Conservation (phyloP, 768 basidiomycete genomes). For the Lentinula edodes region DNA sequence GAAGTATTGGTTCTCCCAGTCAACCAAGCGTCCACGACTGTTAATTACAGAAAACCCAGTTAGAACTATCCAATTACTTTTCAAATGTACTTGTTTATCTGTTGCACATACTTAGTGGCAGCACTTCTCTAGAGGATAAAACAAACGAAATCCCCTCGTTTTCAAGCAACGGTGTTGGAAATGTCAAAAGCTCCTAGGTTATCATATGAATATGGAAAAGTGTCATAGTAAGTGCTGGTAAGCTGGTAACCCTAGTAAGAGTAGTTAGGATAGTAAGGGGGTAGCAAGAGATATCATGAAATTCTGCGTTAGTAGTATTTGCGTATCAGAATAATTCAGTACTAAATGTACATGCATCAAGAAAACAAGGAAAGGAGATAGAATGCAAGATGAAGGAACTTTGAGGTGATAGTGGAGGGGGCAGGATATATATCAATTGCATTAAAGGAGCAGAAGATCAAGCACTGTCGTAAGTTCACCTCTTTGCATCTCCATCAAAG, state of each 20-base stretch:
- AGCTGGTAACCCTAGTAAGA: background rate
- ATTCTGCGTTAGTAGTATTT: too few species aligned
- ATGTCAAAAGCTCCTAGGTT: too few species aligned
- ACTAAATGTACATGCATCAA: background rate
- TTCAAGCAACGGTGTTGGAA: too few species aligned
- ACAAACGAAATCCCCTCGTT: too few species aligned
- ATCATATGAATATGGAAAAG: too few species aligned
- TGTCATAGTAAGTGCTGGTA: too few species aligned
- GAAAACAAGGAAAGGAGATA: background rate
- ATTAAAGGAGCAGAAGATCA: background rate
- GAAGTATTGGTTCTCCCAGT: conserved; percentile 74
- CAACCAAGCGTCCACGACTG: conserved; percentile 68
- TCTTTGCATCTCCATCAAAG: conserved; percentile 56
- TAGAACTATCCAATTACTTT: background rate
- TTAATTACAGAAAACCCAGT: conserved; percentile 48
- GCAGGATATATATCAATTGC: background rate
- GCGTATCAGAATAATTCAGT: background rate
- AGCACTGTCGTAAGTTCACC: background rate
- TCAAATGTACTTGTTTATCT: background rate
- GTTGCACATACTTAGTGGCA: background rate
- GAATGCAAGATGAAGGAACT: background rate
- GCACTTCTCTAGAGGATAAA: background rate
- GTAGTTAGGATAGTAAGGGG: background rate
- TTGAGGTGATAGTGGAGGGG: background rate
- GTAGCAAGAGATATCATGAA: background rate